These are phyloP conservation scores for Pleurostoma richardsiae DNA, from an alignment of 2,329 filamentous ascomycete genomes.

Conservation along the genomic window DNA sequence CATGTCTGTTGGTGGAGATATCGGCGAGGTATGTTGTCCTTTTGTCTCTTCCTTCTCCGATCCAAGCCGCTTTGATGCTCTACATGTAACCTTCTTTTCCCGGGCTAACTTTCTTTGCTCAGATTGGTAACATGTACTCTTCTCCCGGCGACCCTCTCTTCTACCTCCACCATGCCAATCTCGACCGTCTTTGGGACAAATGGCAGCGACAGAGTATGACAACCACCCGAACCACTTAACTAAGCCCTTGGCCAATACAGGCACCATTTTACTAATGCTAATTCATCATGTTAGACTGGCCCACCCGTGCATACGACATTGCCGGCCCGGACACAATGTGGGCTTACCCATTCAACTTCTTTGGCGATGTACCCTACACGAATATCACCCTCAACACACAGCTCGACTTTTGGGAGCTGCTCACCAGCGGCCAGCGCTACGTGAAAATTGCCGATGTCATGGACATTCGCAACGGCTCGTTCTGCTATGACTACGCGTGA, in stretches of 20 bases:
- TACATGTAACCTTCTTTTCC: too few species aligned
- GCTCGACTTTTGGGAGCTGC: constrained; percentile 9
- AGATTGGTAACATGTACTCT: constrained; percentile 18
- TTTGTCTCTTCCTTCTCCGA: too few species aligned
- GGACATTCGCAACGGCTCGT: constrained; percentile 8
- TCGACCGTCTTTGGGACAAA: constrained; percentile 14
- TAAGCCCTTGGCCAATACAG: neutral
- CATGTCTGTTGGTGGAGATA: constrained; percentile 14
- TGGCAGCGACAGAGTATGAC: constrained; percentile 16
- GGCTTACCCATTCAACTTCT: constrained; percentile 25
- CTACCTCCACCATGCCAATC: constrained; percentile 21
- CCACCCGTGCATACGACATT: constrained; percentile 19
- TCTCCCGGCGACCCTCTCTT: constrained; percentile 24
- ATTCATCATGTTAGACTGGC: constrained; percentile 13
- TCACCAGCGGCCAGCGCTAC: neutral
- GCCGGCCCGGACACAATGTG: constrained; percentile 23
- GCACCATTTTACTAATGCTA: too few species aligned
- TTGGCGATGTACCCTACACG: constrained; percentile 20
- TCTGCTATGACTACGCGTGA: constrained; percentile 13
- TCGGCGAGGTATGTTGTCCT: constrained; percentile 9
- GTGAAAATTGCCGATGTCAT: constrained; percentile 11
- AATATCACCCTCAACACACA: constrained; percentile 23
- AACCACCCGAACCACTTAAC: too few species aligned
- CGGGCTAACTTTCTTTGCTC: too few species aligned
- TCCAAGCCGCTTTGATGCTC: too few species aligned